Base-by-base conservation (phyloP, 2,329 filamentous ascomycete genomes). In the Acephala macrosclerotiorum region DNA sequence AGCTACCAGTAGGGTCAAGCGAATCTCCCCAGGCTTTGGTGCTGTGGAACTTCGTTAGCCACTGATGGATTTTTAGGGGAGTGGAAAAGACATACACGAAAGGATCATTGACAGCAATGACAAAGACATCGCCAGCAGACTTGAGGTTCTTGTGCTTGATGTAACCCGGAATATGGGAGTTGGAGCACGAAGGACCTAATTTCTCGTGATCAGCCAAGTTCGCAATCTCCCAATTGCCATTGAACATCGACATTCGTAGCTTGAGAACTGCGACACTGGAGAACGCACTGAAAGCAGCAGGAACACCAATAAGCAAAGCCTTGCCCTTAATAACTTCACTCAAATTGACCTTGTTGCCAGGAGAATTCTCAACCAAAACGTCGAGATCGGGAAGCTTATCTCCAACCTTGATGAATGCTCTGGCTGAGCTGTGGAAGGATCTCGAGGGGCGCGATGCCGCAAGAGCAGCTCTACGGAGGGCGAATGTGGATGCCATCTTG, bases 61-160 rank as follows among this genome's bases (percentile, higher is more conserved):
- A 16, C 4, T 12, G 49, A 16, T 25, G 7, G 22, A 18, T 8
- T 18, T 18, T 29, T 3, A 3, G n/a, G 3, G 56, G 25, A 36
- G n/a, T 55, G 20, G 16, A 11, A 3, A 29, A 56, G 29, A 81
- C 91, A 80, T 84, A 96, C 92, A 97, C 94, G 78, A 97, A 97
- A 22, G 94, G 88, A 78, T 98, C 95, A 77, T 98, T 98, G 77
- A 97, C 94, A 18, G 92, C 89, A 64, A 98, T 89, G 47, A 98
- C 93, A 75, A 96, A 97, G 55, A 97, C 92, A 75, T 91, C 85
- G 58, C 94, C 94, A 35, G 92, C 93, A 67, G 90, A 84, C 81
- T 92, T 92, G 73, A 96, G 85, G 77, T 90, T 88, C 63, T 90
- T 85, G 77, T 93, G 91, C 76, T 88, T 89, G 79, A 97, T 91